Percentiles rank a stretch among this genome's conserved stretches.
phyloP scores from a whole-genome alignment of 2,329 filamentous ascomycete species.

The Graphium sp. region DNA sequence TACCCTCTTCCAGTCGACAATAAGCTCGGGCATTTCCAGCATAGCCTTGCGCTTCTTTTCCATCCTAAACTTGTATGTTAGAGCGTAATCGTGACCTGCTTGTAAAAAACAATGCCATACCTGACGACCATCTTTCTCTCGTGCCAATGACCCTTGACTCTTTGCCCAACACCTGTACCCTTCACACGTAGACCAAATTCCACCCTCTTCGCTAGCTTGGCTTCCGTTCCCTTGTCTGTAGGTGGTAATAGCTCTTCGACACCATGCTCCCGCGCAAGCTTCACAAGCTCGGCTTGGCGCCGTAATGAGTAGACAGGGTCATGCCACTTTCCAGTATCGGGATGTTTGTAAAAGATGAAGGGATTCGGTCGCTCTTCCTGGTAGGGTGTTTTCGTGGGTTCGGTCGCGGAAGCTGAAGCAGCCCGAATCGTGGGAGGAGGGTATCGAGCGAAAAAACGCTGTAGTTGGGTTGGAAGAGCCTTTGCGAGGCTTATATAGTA shows the following conservation, averaged over 20 bases:
- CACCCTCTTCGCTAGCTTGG: conserved; percentile 52
- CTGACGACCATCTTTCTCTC: conserved; percentile 71
- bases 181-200: conserved; percentile 73
- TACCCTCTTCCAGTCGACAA: conserved; percentile 87
- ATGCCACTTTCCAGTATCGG: conserved; percentile 66
- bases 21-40: conserved; percentile 84
- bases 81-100: no score
- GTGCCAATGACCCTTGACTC: conserved; percentile 88
- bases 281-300: conserved; percentile 79
- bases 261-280: conserved; percentile 62
- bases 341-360: conserved; percentile 66
- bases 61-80: conserved; percentile 36
- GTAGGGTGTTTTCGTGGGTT: conserved; percentile 25
- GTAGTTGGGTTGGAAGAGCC: conserved; percentile 59
- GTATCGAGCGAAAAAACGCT: conserved; percentile 79
- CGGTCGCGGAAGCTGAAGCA: conserved; percentile 20
- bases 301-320: conserved; percentile 70
- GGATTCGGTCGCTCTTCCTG: conserved; percentile 52
- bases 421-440: conserved; percentile 52
- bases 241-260: conserved; percentile 68
- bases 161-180: conserved; percentile 83
- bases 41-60: conserved; percentile 84
- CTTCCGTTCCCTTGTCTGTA: conserved; percentile 58
- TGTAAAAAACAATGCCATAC: conserved; percentile 21
- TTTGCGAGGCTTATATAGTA: conserved; percentile 43